phyloP scores from a whole-genome alignment of 495 filamentous ascomycete species.

The Astrothelium macrocarpum region DNA sequence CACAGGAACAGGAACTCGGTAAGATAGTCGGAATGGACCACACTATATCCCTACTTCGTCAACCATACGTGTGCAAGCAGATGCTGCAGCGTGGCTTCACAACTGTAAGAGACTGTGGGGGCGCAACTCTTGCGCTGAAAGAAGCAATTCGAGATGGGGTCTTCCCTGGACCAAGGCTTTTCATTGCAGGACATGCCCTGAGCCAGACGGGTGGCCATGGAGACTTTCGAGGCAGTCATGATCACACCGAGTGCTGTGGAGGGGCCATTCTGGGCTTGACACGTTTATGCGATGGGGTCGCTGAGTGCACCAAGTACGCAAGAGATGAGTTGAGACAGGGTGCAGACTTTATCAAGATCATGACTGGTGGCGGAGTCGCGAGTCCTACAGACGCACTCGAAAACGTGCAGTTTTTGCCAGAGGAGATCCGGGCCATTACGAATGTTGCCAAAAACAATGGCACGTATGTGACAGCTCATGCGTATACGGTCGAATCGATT shows the following conservation, averaged over 20 bases:
- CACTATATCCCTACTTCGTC: conserved; percentile 25
- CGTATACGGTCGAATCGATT: conserved; percentile 43
- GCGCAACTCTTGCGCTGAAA: conserved; percentile 41
- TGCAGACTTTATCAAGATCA: conserved; percentile 51
- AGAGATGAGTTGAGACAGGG: conserved; percentile 44
- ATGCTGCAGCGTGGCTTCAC: conserved; percentile 48
- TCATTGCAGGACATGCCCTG: conserved; percentile 32
- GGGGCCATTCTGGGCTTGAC: conserved; percentile 32
- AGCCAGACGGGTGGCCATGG: conserved; percentile 50
- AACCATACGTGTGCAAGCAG: conserved; percentile 38
- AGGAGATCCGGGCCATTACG: conserved; percentile 44
- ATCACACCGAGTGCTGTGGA: conserved; percentile 38
- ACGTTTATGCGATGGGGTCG: conserved; percentile 42
- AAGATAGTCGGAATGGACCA: conserved; percentile 15
- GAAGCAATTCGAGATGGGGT: conserved; percentile 44
- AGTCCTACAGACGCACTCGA: conserved; percentile 42
- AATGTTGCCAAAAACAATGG: conserved; percentile 37
- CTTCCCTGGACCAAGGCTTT: conserved; percentile 37
- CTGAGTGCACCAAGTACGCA: conserved; percentile 40
- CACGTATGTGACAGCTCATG: conserved; percentile 49
- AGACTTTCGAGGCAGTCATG: conserved; percentile 34
- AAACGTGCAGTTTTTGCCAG: conserved; percentile 42
- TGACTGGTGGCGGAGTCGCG: conserved; percentile 46
- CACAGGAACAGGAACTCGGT: conserved; percentile 29
- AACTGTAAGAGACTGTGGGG: conserved; percentile 43